These are phyloP conservation scores for Cercophora sp. DNA, from an alignment of 495 filamentous ascomycete genomes.

Conservation along the genomic window DNA sequence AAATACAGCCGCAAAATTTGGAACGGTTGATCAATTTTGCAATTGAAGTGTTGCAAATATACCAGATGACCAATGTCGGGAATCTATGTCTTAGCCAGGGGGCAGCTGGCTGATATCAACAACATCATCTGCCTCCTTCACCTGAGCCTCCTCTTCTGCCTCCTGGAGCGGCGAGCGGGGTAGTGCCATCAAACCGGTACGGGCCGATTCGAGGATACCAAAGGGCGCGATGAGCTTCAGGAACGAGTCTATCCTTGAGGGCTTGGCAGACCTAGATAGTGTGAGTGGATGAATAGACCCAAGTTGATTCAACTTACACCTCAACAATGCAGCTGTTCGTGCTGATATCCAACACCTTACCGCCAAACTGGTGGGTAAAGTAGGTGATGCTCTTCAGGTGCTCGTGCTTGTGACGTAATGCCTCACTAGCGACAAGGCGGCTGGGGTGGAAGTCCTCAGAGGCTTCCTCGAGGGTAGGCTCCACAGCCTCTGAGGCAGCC, in stretches of 20 bases:
- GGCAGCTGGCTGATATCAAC: constrained; percentile 91
- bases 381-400: constrained; percentile 92
- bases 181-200: constrained; percentile 93
- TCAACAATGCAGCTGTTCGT: constrained; percentile 98
- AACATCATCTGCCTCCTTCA: constrained; percentile 84
- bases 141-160: constrained; percentile 64
- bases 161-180: constrained; percentile 84
- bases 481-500: constrained; percentile 30
- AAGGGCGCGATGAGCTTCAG: constrained; percentile 95
- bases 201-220: constrained; percentile 89
- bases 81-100: constrained; percentile 62
- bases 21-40: constrained; percentile 7
- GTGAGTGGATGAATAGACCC: constrained; percentile 3
- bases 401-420: constrained; percentile 91
- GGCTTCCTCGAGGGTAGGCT: constrained; percentile 33
- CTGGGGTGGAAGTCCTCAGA: constrained; percentile 80
- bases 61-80: constrained; percentile 13
- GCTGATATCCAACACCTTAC: constrained; percentile 95
- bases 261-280: constrained; percentile 76
- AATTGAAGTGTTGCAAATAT: constrained; percentile 7
- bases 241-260: constrained; percentile 90
- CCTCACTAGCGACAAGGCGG: constrained; percentile 77
- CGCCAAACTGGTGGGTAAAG: constrained; percentile 94
- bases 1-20: not conserved
- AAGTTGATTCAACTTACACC: constrained; percentile 59